Evolutionary conservation across 2,329 filamentous ascomycete genomes (phyloP).

Genomic region (Fusarium sarcochroum): DNA sequence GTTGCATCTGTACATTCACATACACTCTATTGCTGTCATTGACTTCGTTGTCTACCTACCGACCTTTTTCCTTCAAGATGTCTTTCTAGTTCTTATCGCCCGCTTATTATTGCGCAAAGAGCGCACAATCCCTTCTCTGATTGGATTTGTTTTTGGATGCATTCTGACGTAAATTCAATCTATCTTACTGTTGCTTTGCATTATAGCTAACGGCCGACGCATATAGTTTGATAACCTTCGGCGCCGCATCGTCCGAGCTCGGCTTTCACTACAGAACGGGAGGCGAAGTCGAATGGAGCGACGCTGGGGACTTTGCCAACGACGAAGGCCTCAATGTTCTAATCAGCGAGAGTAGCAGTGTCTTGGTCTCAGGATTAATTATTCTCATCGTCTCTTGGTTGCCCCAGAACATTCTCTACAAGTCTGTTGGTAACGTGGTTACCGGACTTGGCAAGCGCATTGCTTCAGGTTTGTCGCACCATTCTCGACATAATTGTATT

Average conservation of each 20-base stretch:
- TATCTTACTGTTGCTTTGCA: background rate
- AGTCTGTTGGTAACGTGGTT: slow-evolving; percentile 40
- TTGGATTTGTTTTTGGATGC: slow-evolving; percentile 41
- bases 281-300: slow-evolving; percentile 52
- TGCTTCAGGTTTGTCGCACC: slow-evolving; percentile 42
- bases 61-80: slow-evolving; percentile 48
- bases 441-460: slow-evolving; percentile 32
- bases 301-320: slow-evolving; percentile 48
- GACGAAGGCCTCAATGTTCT: slow-evolving; percentile 51
- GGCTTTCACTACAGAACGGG: slow-evolving; percentile 51
- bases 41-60: slow-evolving; percentile 51
- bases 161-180: slow-evolving; percentile 41
- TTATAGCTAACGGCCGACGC: slow-evolving; percentile 23
- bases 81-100: slow-evolving; percentile 41
- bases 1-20: slow-evolving; percentile 48
- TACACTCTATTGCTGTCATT: slow-evolving; percentile 41
- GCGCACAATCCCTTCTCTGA: slow-evolving; percentile 39
- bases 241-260: slow-evolving; percentile 50
- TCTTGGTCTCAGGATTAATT: slow-evolving; percentile 38
- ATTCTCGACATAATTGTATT: background rate
- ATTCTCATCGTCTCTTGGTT: slow-evolving; percentile 45
- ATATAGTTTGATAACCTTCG: slow-evolving; percentile 46
- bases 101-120: slow-evolving; percentile 46
- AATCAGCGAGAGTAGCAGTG: slow-evolving; percentile 47
- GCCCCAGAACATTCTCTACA: slow-evolving; percentile 42